These are phyloP conservation scores for Saccharomycopsis fodiens DNA, from an alignment of 805 yeast genomes.

Conservation along the genomic window DNA sequence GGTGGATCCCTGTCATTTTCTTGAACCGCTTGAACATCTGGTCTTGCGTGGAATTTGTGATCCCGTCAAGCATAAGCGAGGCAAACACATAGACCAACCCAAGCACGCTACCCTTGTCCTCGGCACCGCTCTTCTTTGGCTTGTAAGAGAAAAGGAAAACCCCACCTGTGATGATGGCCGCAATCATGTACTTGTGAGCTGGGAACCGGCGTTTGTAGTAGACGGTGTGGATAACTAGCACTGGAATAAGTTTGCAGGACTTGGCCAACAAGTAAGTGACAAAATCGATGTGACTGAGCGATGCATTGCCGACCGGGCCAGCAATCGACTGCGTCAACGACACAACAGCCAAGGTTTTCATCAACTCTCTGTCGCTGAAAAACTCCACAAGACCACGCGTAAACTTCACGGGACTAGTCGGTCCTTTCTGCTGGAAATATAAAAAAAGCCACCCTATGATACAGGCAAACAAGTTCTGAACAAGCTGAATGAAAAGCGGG, in stretches of 20 bases:
- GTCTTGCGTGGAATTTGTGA: constrained; percentile 92
- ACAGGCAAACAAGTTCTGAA: constrained; percentile 70
- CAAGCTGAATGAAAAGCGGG: constrained; percentile 68
- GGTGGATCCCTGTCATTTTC: constrained; percentile 69
- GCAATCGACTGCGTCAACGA: constrained; percentile 73
- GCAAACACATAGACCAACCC: constrained; percentile 55
- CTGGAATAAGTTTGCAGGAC: constrained; percentile 90
- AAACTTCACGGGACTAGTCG: constrained; percentile 30
- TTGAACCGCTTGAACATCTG: constrained; percentile 51
- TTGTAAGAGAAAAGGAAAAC: constrained; percentile 70
- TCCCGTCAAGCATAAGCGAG: constrained; percentile 79
- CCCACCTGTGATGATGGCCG: constrained; percentile 71
- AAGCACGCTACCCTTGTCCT: constrained; percentile 34
- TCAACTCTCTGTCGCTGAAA: constrained; percentile 25
- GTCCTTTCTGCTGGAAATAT: constrained; percentile 16
- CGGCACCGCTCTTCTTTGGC: constrained; percentile 22
- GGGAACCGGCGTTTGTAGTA: constrained; percentile 71
- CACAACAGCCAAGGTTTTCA: constrained; percentile 40
- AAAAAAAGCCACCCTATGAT: constrained; percentile 60
- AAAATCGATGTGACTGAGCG: constrained; percentile 78
- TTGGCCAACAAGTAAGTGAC: constrained; percentile 80
- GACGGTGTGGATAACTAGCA: constrained; percentile 73
- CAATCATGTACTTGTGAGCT: constrained; percentile 68
- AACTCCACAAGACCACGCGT: constrained; percentile 27
- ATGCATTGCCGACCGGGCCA: constrained; percentile 73